Conservation (phyloP, 331 rosid genomes). For the Quercus tomentella region DNA sequence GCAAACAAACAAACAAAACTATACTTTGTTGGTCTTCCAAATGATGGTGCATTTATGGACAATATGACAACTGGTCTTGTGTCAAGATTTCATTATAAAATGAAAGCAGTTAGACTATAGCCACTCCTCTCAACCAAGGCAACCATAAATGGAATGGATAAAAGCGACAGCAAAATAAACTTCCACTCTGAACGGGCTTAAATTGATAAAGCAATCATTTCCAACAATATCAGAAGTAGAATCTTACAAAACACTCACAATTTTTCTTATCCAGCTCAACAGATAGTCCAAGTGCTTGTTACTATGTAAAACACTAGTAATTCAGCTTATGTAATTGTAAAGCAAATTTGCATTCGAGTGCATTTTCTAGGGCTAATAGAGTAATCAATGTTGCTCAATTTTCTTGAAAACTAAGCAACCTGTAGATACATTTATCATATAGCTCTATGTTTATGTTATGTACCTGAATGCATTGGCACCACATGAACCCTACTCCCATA, state of each 20-base stretch:
- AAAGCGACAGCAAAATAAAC: neutral
- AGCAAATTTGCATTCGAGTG: neutral
- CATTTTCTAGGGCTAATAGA: neutral
- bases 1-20: neutral
- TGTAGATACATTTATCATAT: no score
- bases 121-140: neutral
- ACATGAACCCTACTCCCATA: conserved; percentile 77
- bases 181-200: neutral
- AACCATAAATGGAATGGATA: neutral
- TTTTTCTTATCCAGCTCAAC: neutral
- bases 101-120: neutral
- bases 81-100: neutral
- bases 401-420: no score
- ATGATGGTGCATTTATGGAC: no score
- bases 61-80: neutral
- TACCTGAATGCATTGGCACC: conserved; percentile 98
- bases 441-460: no score
- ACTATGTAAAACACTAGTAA: no score
- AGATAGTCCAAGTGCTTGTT: no score
- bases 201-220: neutral
- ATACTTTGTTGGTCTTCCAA: no score
- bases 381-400: no score
- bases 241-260: neutral
- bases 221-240: neutral
- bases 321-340: no score